A percentile compares a stretch with the other conserved stretches of the same genome.
These are phyloP conservation scores for Podospora australis DNA, from an alignment of 495 filamentous ascomycete genomes.

Conservation along the genomic window DNA sequence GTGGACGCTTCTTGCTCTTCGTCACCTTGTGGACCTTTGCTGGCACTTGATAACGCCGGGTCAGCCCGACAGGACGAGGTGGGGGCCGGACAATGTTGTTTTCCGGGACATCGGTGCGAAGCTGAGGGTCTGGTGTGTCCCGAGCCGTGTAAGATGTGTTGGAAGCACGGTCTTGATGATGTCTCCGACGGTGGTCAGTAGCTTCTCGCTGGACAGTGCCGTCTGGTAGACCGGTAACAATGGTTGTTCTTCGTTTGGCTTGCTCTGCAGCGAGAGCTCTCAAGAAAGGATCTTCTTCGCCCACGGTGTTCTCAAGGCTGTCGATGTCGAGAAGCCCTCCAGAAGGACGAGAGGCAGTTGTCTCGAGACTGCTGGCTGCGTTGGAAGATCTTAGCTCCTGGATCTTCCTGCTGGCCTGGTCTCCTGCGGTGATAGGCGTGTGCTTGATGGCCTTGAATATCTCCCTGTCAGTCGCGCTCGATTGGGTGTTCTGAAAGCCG, in stretches of 20 bases:
- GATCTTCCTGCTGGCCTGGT: background rate
- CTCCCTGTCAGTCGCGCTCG: background rate
- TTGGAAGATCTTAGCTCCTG: background rate
- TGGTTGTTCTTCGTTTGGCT: background rate
- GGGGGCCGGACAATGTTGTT: too few species aligned
- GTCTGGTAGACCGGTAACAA: background rate
- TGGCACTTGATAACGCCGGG: too few species aligned
- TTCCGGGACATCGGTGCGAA: too few species aligned
- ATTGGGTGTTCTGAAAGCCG: background rate
- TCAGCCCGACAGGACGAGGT: too few species aligned
- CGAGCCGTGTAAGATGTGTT: too few species aligned
- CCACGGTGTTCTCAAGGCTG: too few species aligned
- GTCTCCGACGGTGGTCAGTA: too few species aligned
- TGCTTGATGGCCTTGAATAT: constrained; percentile 3
- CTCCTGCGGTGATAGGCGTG: background rate
- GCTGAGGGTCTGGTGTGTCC: too few species aligned
- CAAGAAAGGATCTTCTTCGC: too few species aligned
- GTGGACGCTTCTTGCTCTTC: too few species aligned
- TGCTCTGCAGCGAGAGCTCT: background rate
- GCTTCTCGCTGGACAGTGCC: background rate
- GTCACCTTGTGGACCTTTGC: too few species aligned
- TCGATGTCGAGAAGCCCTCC: background rate
- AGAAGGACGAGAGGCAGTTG: background rate
- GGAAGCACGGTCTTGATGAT: too few species aligned
- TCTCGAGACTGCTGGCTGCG: background rate